A percentile compares a stretch with the other conserved stretches of the same genome.
Evolutionary conservation across 2,329 filamentous ascomycete species (phyloP).

Genomic region (Ramularia endophylla): DNA sequence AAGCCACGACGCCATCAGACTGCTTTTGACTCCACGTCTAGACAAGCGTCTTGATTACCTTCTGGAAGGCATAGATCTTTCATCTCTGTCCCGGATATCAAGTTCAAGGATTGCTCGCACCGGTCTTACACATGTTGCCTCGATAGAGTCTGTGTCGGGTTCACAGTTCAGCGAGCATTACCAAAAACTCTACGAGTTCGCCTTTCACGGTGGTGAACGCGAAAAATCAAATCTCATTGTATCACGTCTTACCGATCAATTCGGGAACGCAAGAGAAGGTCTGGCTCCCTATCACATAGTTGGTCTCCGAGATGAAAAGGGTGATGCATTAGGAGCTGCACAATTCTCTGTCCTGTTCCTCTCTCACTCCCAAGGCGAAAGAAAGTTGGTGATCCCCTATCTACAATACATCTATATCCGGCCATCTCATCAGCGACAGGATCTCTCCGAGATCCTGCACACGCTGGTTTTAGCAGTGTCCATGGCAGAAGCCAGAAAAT

Average conservation of each 20-base stretch:
- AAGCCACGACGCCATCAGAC: no score
- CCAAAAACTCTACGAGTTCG: constrained; percentile 12
- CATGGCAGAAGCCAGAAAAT: constrained; percentile 11
- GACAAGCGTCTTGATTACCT: constrained; percentile 5
- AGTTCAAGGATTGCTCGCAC: constrained; percentile 8
- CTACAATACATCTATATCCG: constrained; percentile 23
- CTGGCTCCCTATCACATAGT: constrained; percentile 17
- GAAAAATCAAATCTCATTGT: constrained; percentile 18
- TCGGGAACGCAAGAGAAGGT: constrained; percentile 8
- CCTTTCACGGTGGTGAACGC: constrained; percentile 18
- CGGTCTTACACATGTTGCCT: constrained; percentile 15
- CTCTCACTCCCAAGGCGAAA: no score
- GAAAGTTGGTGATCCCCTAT: constrained; percentile 16
- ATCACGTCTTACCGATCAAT: constrained; percentile 12
- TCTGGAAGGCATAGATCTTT: constrained; percentile 8
- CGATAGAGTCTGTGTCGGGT: constrained; percentile 17
- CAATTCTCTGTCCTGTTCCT: constrained; percentile 20
- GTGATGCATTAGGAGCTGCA: constrained; percentile 17
- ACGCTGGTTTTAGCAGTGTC: constrained; percentile 18
- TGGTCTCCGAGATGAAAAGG: constrained; percentile 16
- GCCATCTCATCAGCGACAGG: constrained; percentile 15
- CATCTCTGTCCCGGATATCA: constrained; percentile 11
- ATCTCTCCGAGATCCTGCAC: constrained; percentile 21
- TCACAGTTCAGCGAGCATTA: constrained; percentile 12
- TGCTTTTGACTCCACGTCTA: no score